These are phyloP conservation scores for Pseudogymnoascus sp. DNA, from an alignment of 2,329 filamentous ascomycete genomes.

Conservation along the genomic window DNA sequence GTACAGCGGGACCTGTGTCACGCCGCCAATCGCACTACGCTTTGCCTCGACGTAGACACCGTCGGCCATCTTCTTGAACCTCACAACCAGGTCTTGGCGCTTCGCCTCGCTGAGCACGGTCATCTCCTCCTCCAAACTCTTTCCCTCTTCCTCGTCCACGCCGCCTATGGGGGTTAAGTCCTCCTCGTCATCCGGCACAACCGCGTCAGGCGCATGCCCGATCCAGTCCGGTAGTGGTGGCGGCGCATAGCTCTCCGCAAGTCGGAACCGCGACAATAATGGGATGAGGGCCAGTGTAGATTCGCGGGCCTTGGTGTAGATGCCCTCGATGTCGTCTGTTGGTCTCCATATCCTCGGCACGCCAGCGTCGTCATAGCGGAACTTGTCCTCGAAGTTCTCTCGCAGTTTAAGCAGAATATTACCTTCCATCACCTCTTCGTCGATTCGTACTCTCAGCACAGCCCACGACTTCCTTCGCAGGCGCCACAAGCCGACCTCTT, in stretches of 20 bases:
- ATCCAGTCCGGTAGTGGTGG: constrained; percentile 83
- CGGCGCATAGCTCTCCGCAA: constrained; percentile 63
- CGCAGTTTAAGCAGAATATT: constrained; percentile 91
- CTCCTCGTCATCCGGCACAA: constrained; percentile 78
- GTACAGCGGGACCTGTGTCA: constrained; percentile 88
- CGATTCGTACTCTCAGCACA: constrained; percentile 79
- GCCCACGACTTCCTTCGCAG: constrained; percentile 91
- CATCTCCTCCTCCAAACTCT: constrained; percentile 93
- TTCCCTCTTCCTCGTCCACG: constrained; percentile 88
- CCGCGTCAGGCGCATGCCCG: constrained; percentile 65
- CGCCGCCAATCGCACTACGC: constrained; percentile 87
- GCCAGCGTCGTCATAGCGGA: constrained; percentile 91
- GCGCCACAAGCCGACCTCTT: constrained; percentile 86
- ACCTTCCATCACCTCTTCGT: constrained; percentile 96
- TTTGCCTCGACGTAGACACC: constrained; percentile 98
- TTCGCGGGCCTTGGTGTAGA: constrained; percentile 87
- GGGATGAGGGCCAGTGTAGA: constrained; percentile 88
- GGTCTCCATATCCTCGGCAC: constrained; percentile 96
- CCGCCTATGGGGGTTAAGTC: constrained; percentile 84
- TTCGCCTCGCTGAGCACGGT: constrained; percentile 86
- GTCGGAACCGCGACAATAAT: constrained; percentile 74
- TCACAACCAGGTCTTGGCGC: constrained; percentile 79
- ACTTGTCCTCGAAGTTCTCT: constrained; percentile 99
- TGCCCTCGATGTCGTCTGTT: constrained; percentile 90
- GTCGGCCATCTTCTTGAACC: constrained; percentile 98